These are phyloP conservation scores for Cyanidioschyzon merolae DNA, from an alignment of 23 red algal species.

Conservation along the genomic window DNA sequence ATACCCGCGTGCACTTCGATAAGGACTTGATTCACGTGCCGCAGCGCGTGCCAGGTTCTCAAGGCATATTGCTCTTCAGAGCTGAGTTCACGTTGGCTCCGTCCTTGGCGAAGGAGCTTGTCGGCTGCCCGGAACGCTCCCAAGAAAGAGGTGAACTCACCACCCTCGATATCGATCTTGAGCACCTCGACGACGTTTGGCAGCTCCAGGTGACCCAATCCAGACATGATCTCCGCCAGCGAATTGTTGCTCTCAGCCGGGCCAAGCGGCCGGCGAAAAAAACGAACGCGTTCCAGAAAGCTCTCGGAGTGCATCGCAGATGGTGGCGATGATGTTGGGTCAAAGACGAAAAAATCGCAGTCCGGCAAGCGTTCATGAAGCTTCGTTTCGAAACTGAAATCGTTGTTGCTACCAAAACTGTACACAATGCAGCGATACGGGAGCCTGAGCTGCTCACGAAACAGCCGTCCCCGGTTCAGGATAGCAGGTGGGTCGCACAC, in stretches of 20 bases:
- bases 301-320: background rate
- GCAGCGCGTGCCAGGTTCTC: slow-evolving; percentile 6
- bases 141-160: slow-evolving; percentile 11
- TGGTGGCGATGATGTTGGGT: slow-evolving; percentile 7
- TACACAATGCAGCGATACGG: slow-evolving; percentile 20
- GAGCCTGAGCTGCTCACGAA: background rate
- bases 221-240: slow-evolving; percentile 9
- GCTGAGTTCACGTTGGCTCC: background rate
- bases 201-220: background rate
- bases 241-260: slow-evolving; percentile 19
- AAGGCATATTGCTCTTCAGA: background rate
- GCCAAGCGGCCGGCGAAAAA: background rate
- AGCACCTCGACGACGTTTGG: background rate
- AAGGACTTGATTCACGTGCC: slow-evolving; percentile 10
- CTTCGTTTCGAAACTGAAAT: slow-evolving; percentile 19
- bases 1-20: slow-evolving; percentile 2
- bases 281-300: background rate
- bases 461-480: background rate
- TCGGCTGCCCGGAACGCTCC: background rate
- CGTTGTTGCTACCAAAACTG: slow-evolving; percentile 27
- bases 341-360: slow-evolving; percentile 21
- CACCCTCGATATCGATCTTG: slow-evolving; percentile 25
- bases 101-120: background rate
- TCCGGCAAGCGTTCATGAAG: slow-evolving; percentile 7
- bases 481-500: slow-evolving; percentile 11